Conservation (phyloP, 2,329 filamentous ascomycete species). For the Scedosporium aurantiacum region DNA sequence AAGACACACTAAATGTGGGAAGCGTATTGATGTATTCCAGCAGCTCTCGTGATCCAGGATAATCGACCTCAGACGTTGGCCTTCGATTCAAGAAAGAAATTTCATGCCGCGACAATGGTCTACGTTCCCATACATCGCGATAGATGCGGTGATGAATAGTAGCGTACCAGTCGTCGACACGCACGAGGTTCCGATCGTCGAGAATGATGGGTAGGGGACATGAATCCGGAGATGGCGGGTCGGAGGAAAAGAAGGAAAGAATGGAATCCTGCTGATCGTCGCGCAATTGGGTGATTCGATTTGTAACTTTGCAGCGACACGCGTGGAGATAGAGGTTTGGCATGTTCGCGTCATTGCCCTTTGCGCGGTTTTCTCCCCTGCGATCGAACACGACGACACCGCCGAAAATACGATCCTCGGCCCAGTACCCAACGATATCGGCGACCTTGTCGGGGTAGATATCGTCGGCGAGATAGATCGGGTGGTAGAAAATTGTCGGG, state of each 20-base stretch:
- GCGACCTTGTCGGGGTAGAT: constrained; percentile 15
- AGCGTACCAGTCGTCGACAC: no score
- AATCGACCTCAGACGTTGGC: no score
- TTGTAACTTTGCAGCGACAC: constrained; percentile 10
- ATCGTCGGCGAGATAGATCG: constrained; percentile 15
- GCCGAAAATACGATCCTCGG: constrained; percentile 17
- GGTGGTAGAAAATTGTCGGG: constrained; percentile 18
- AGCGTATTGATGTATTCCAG: no score
- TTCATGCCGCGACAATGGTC: no score
- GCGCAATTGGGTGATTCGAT: constrained; percentile 14
- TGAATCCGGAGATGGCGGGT: neutral
- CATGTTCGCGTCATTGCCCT: neutral
- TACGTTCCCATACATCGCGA: no score
- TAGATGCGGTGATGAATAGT: no score
- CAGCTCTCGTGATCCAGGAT: no score
- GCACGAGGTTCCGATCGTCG: no score
- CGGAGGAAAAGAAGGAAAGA: neutral
- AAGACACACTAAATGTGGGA: no score
- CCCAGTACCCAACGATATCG: constrained; percentile 17
- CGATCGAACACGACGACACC: constrained; percentile 19
- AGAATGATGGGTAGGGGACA: no score
- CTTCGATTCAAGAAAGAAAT: no score
- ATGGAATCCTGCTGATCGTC: neutral
- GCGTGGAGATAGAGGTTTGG: constrained; percentile 15
- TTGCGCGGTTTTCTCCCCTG: neutral